Percentiles rank a stretch among this genome's conserved stretches.
Conservation (phyloP, 2,329 filamentous ascomycete genomes). For the Aspergillus carbonarius region DNA sequence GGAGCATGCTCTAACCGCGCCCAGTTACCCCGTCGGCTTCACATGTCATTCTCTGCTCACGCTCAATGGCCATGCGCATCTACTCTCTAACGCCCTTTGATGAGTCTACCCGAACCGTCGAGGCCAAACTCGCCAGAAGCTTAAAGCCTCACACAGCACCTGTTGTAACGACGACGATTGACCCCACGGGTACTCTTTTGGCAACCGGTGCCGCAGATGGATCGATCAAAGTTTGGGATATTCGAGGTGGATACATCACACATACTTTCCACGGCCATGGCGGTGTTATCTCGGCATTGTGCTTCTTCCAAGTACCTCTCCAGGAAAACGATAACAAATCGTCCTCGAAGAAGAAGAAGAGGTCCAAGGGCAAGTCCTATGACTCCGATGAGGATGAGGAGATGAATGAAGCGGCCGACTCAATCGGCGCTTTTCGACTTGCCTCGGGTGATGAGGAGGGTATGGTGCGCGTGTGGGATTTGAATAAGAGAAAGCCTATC, state of each 20-base stretch:
- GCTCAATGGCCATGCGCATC: slow-evolving; percentile 94
- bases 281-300: slow-evolving; percentile 83
- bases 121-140: slow-evolving; percentile 70
- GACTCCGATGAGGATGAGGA: slow-evolving; percentile 42
- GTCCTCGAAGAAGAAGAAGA: slow-evolving; percentile 47
- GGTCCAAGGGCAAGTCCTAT: slow-evolving; percentile 27
- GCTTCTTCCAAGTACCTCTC: slow-evolving; percentile 77
- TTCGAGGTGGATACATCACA: slow-evolving; percentile 82
- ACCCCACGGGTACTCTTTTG: slow-evolving; percentile 82
- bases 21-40: slow-evolving; percentile 82
- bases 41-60: slow-evolving; percentile 86
- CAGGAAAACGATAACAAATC: slow-evolving; percentile 41
- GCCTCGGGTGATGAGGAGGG: slow-evolving; percentile 94
- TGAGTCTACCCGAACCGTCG: slow-evolving; percentile 57
- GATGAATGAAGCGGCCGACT: slow-evolving; percentile 47
- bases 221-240: slow-evolving; percentile 95
- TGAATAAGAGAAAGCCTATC: slow-evolving; percentile 76
- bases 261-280: slow-evolving; percentile 94
- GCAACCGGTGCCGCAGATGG: slow-evolving; percentile 94
- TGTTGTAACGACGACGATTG: slow-evolving; percentile 80
- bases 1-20: background rate
- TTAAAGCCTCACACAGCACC: slow-evolving; percentile 89
- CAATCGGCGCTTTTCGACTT: slow-evolving; percentile 67
- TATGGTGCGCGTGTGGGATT: slow-evolving; percentile 86
- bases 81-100: slow-evolving; percentile 67